These are phyloP conservation scores for Cladophialophora carrionii DNA, from an alignment of 2,329 filamentous ascomycete species.

Conservation along the genomic window DNA sequence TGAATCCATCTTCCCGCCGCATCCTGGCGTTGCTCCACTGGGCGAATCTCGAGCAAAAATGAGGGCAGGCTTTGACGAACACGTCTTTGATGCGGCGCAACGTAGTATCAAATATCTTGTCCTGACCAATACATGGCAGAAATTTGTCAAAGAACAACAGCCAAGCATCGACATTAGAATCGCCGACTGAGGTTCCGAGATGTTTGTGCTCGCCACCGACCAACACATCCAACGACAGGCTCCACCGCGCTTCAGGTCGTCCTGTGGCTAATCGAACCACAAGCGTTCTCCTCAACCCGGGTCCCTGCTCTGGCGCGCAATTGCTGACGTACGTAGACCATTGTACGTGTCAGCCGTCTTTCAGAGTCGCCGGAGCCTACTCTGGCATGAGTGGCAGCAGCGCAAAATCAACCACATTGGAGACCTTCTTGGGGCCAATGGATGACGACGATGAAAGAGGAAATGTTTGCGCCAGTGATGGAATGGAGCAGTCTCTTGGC, in stretches of 20 bases:
- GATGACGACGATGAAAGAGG: not conserved
- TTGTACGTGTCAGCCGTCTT: not conserved
- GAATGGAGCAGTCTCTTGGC: not conserved
- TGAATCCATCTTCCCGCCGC: constrained; percentile 27
- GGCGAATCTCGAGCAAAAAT: constrained; percentile 36
- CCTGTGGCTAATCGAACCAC: too few relatives aligned
- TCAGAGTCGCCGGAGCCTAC: not conserved
- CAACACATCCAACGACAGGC: not conserved
- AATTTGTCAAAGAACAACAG: constrained; percentile 51
- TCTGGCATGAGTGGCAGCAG: not conserved
- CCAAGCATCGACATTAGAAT: not conserved
- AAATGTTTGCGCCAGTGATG: constrained; percentile 4
- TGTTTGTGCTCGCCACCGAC: not conserved
- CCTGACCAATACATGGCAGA: constrained; percentile 66
- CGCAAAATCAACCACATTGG: not conserved
- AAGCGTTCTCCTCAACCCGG: too few relatives aligned
- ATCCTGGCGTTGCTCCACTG: constrained; percentile 29
- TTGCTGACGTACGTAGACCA: not conserved
- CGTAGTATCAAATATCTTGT: constrained; percentile 63
- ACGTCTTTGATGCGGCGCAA: constrained; percentile 61
- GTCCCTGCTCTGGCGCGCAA: not conserved
- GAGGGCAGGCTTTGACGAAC: constrained; percentile 48
- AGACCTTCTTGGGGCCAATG: not conserved
- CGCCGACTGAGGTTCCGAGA: not conserved
- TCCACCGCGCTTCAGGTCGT: not conserved